Percentiles rank a stretch among this genome's conserved stretches.
Evolutionary conservation across 345 rosid species (phyloP).

Genomic region (Boechera stricta): DNA sequence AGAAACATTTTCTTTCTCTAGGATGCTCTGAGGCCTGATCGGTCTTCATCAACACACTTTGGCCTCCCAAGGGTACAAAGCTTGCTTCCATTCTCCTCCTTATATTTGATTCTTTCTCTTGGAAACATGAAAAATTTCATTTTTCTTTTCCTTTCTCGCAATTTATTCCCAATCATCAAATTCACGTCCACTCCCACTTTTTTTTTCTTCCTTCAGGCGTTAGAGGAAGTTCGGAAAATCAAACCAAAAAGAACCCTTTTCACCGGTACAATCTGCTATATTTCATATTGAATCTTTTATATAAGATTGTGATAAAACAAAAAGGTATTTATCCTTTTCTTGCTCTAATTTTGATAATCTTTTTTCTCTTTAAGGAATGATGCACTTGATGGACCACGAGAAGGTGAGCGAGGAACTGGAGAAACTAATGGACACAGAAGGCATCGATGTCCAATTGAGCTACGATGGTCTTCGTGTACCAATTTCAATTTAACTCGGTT

Average conservation of each 20-base stretch:
- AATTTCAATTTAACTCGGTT: conserved; percentile 53
- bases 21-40: conserved; percentile 91
- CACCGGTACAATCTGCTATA: conserved; percentile 57
- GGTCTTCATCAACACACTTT: conserved; percentile 88
- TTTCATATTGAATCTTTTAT: not conserved
- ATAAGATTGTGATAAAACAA: not conserved
- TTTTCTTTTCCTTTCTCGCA: not conserved
- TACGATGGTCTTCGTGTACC: conserved; percentile 86
- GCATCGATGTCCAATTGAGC: conserved; percentile 77
- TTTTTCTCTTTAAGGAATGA: conserved; percentile 62
- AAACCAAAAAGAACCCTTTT: conserved; percentile 85
- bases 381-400: conserved; percentile 97
- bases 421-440: conserved; percentile 68
- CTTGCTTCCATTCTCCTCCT: not conserved
- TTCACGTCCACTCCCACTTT: not conserved
- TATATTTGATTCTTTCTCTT: not conserved
- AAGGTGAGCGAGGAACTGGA: conserved; percentile 60
- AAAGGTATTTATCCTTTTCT: not conserved
- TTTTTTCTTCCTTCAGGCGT: conserved; percentile 53
- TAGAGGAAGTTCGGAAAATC: conserved; percentile 86
- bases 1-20: conserved; percentile 43
- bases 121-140: not conserved
- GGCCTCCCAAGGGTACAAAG: conserved; percentile 86
- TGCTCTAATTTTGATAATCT: conserved; percentile 19
- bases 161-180: not conserved